Base-by-base conservation (phyloP, 768 basidiomycete species). In the Leucosporidium creatinivorum region DNA sequence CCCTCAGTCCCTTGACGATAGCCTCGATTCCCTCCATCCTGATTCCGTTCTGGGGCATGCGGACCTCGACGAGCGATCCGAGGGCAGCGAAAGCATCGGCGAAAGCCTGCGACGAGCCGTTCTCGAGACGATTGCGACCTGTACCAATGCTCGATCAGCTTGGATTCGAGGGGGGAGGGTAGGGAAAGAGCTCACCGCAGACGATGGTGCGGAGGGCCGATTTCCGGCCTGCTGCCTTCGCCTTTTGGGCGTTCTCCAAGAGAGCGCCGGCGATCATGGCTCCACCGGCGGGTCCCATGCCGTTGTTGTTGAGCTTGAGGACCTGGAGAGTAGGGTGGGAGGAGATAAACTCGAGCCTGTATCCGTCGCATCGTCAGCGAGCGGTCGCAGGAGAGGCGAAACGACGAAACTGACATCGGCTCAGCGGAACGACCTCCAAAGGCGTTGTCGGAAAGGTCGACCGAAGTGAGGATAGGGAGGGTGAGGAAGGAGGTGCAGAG, bases 31-130 rank as follows among this genome's bases (percentile, higher is more conserved):
- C 96, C 66, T 87, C 87, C 86, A 90, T 90, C 70, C 92, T 83
- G 74, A 99, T 97, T 7, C 94, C 96, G 75, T 99, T 97, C 81
- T 98, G 93, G n/a, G 90, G 89, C 86, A 98, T 87, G 66, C 89
- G 84, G 36, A 98, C 87, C 72, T 96, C 91, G 61, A 81, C 81
- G 39, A 99, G 83, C 9, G 85, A 85, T 10, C 84, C 86, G 75
- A 96, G 92, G 48, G 85, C 89, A 1, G 85, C 85, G 76, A 94
- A 94, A 6, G 94, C 93, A 49, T 86, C 84, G 1, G 90, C 91
- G 89, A 91, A 98, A 9, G 83, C 83, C 0, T 80, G 68, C 12
- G 94, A 90, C 4, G 87, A 88, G 55, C 91, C 93, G 73, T 93
- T 86, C 81, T 98, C 92, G 48, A 98, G 82, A n/a, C 96, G 85